These are phyloP conservation scores for Chrysosporium queenslandicum DNA, from an alignment of 2,329 filamentous ascomycete species.

Conservation along the genomic window DNA sequence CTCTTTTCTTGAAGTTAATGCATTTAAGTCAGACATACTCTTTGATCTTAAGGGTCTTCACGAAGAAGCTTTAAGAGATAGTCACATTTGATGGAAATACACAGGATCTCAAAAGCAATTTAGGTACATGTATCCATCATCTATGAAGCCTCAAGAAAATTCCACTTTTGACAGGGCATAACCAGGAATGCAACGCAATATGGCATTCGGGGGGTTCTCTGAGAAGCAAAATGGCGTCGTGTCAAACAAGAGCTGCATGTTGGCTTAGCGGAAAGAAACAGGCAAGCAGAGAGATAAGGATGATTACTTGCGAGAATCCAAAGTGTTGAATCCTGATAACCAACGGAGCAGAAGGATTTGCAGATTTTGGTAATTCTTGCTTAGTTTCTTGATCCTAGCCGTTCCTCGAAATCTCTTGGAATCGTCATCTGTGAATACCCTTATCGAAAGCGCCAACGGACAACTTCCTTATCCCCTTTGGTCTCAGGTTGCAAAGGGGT, in stretches of 20 bases:
- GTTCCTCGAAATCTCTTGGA: not conserved
- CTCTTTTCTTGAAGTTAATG: no score
- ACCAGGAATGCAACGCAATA: not conserved
- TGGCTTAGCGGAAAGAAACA: not conserved
- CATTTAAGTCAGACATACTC: no score
- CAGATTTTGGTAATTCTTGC: not conserved
- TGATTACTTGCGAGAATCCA: not conserved
- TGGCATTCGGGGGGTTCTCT: not conserved
- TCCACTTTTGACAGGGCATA: not conserved
- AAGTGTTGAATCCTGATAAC: no score
- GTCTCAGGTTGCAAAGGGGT: conserved; percentile 11
- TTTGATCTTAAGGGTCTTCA: not conserved
- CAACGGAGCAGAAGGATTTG: not conserved
- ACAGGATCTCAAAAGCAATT: not conserved
- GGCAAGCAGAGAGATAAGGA: not conserved
- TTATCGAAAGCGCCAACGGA: conserved; percentile 2
- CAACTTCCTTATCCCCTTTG: conserved; percentile 2
- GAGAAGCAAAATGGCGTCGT: not conserved
- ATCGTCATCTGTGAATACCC: not conserved
- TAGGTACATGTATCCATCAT: not conserved
- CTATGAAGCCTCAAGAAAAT: not conserved
- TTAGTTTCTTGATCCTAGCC: not conserved
- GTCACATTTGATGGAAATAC: not conserved
- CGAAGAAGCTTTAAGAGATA: not conserved
- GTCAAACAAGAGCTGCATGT: not conserved